Conservation (phyloP, 495 filamentous ascomycete genomes). For the Aspergillus heteromorphus region DNA sequence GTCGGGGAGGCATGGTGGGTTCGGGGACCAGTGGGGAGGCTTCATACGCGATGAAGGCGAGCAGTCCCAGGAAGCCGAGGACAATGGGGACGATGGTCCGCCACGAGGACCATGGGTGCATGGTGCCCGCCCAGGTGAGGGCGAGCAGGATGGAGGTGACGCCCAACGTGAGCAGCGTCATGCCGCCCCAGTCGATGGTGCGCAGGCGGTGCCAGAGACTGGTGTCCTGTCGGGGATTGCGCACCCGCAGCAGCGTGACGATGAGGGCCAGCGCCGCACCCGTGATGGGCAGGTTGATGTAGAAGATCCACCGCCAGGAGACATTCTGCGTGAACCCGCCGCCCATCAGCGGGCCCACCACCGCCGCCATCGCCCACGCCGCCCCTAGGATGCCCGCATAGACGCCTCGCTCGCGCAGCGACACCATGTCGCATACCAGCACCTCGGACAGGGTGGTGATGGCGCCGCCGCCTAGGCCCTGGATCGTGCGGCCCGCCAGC, state of each 20-base stretch:
- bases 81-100: constrained; percentile 44
- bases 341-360: constrained; percentile 62
- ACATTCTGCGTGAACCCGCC: constrained; percentile 62
- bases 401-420: constrained; percentile 37
- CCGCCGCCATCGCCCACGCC: constrained; percentile 63
- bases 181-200: constrained; percentile 46
- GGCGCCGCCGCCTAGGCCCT: constrained; percentile 70
- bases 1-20: constrained; percentile 35
- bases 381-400: constrained; percentile 47
- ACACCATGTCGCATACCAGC: constrained; percentile 62
- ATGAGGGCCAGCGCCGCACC: constrained; percentile 6
- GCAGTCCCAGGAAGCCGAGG: constrained; percentile 37
- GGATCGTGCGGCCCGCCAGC: constrained; percentile 60
- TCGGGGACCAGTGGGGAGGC: constrained; percentile 12
- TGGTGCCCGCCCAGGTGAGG: constrained; percentile 44
- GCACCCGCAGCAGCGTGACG: constrained; percentile 12
- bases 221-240: not conserved
- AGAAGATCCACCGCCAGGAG: constrained; percentile 40
- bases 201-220: constrained; percentile 25
- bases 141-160: constrained; percentile 44
- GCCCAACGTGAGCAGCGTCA: constrained; percentile 42
- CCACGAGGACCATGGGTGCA: constrained; percentile 40
- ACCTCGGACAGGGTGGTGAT: constrained; percentile 63
- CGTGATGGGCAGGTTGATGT: constrained; percentile 16
- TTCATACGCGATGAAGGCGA: constrained; percentile 29